Evolutionary conservation across 2,329 filamentous ascomycete genomes (phyloP).

Genomic region (Monosporascus sp.): DNA sequence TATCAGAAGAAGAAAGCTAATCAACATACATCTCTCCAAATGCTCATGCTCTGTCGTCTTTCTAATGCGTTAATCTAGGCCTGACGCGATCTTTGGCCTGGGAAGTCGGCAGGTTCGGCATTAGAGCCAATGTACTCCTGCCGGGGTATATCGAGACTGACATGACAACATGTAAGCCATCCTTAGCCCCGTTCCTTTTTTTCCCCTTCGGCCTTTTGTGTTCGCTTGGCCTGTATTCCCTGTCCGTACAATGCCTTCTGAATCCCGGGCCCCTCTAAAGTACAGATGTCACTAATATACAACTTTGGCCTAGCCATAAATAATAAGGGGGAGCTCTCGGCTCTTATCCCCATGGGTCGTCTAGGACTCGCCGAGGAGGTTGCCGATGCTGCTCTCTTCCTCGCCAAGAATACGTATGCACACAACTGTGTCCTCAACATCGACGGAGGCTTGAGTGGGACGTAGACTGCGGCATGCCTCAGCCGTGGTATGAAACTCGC

Average conservation of each 20-base stretch:
- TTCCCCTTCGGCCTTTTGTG: constrained; percentile 7
- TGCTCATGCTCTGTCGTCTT: too few species aligned
- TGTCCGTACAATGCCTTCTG: background rate
- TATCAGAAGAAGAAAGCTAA: constrained; percentile 3
- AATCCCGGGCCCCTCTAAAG: constrained; percentile 3
- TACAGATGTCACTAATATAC: constrained; percentile 32
- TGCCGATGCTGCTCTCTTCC: constrained; percentile 75
- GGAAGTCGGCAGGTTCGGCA: constrained; percentile 53
- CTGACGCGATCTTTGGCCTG: constrained; percentile 62
- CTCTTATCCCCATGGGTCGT: constrained; percentile 57
- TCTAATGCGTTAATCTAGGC: constrained; percentile 34
- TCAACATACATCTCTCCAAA: too few species aligned
- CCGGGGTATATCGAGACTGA: constrained; percentile 78
- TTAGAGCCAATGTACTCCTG: constrained; percentile 75
- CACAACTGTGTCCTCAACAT: constrained; percentile 84
- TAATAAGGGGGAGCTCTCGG: constrained; percentile 26
- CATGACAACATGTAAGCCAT: constrained; percentile 64
- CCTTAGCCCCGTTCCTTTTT: constrained; percentile 6
- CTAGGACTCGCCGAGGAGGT: constrained; percentile 67
- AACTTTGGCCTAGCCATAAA: constrained; percentile 23
- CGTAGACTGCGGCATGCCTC: constrained; percentile 29
- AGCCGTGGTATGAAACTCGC: constrained; percentile 9
- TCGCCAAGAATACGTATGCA: constrained; percentile 72
- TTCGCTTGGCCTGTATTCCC: constrained; percentile 3
- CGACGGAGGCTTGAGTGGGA: constrained; percentile 75